Percentiles rank a stretch among this genome's conserved stretches.
Evolutionary conservation across 1,139 yeast species (phyloP).

Genomic region (Taphrina betulina): DNA sequence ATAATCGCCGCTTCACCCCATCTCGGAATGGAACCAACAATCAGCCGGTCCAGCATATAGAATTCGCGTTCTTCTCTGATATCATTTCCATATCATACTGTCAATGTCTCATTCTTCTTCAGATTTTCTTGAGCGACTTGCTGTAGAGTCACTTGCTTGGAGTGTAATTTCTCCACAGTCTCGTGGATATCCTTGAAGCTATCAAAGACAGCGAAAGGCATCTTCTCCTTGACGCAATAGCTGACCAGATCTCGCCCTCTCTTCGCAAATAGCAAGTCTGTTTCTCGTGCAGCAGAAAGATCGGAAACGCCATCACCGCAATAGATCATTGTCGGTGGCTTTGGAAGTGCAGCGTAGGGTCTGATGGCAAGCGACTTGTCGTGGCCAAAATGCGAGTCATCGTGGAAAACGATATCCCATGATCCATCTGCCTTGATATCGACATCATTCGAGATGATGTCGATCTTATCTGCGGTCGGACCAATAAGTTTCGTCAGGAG

Average conservation of each 20-base stretch:
- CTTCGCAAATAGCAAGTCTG: constrained; percentile 89
- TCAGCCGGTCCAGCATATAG: too few relatives aligned
- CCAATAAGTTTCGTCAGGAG: constrained; percentile 74
- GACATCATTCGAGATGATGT: constrained; percentile 80
- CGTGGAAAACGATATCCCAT: constrained; percentile 85
- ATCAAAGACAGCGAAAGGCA: constrained; percentile 82
- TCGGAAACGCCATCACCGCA: constrained; percentile 98
- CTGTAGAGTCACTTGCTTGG: constrained; percentile 48
- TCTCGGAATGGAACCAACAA: too few relatives aligned
- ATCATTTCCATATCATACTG: neutral
- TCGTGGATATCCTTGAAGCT: constrained; percentile 70
- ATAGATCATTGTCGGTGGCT: constrained; percentile 61
- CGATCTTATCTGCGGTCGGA: constrained; percentile 64
- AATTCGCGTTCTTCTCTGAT: too few relatives aligned
- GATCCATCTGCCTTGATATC: constrained; percentile 55
- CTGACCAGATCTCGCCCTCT: constrained; percentile 85
- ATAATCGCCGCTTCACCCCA: too few relatives aligned
- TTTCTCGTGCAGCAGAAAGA: constrained; percentile 89
- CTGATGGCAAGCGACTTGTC: constrained; percentile 83
- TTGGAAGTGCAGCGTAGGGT: constrained; percentile 52
- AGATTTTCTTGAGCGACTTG: constrained; percentile 46
- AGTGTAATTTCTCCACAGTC: constrained; percentile 47
- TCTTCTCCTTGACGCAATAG: constrained; percentile 73
- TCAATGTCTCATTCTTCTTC: neutral
- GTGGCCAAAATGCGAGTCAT: constrained; percentile 87